Evolutionary conservation across 176 grass and related monocot species (phyloP).

Genomic region (Phoenix dactylifera): DNA sequence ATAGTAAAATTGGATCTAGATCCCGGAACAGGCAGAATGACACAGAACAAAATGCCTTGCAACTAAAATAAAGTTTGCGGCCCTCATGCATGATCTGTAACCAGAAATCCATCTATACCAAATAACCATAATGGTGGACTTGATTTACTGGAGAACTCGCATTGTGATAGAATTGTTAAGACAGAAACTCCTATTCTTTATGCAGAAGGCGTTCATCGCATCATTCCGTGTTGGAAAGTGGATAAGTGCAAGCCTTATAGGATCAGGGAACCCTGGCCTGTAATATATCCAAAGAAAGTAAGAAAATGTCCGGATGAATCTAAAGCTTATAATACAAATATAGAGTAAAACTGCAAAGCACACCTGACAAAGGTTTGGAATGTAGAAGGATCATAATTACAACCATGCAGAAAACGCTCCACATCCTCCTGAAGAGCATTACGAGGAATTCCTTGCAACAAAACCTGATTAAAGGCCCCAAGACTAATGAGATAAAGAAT

Average conservation of each 20-base stretch:
- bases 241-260: slow-evolving; percentile 50
- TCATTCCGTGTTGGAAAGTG: slow-evolving; percentile 53
- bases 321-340: slow-evolving; percentile 9
- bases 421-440: slow-evolving; percentile 58
- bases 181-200: slow-evolving; percentile 78
- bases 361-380: slow-evolving; percentile 57
- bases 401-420: slow-evolving; percentile 73
- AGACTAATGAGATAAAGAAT: too few relatives aligned
- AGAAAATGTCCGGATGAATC: background rate
- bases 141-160: slow-evolving; percentile 55
- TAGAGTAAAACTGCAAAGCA: background rate
- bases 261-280: slow-evolving; percentile 48
- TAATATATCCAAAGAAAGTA: slow-evolving; percentile 10
- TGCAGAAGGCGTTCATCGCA: slow-evolving; percentile 47
- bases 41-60: too few relatives aligned
- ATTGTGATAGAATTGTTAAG: slow-evolving; percentile 53
- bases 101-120: background rate
- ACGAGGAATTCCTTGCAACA: slow-evolving; percentile 76
- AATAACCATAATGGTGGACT: background rate
- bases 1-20: too few relatives aligned
- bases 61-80: too few relatives aligned
- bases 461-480: slow-evolving; percentile 20
- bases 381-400: slow-evolving; percentile 49
- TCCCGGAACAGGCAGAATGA: too few relatives aligned
- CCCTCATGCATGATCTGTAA: too few relatives aligned